A percentile compares a stretch with the other conserved stretches of the same genome.
Evolutionary conservation across 108 stramenopile species (phyloP).

Genomic region (Nitzschia sp.): DNA sequence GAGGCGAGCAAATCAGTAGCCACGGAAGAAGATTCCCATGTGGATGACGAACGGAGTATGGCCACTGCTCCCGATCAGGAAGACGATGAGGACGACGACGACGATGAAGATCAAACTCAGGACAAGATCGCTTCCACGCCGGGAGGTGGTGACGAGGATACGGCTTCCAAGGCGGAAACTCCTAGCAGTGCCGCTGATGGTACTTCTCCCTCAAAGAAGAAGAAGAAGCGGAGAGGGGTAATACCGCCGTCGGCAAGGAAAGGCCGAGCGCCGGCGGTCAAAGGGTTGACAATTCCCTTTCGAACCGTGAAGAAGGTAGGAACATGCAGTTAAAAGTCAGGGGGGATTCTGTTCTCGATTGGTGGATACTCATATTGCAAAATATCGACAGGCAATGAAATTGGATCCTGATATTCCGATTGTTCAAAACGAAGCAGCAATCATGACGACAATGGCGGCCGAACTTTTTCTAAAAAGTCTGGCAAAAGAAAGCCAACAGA

Average conservation of each 20-base stretch:
- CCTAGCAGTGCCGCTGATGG: neutral
- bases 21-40: conserved; percentile 18
- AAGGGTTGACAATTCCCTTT: conserved; percentile 79
- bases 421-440: conserved; percentile 88
- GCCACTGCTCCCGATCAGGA: conserved; percentile 16
- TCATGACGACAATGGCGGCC: conserved; percentile 72
- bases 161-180: conserved; percentile 10
- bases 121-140: conserved; percentile 18
- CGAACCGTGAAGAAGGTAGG: conserved; percentile 73
- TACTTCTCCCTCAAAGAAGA: neutral
- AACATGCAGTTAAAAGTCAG: neutral
- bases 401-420: conserved; percentile 78
- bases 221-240: conserved; percentile 19
- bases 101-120: conserved; percentile 25
- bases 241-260: conserved; percentile 33
- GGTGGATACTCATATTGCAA: neutral
- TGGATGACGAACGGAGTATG: conserved; percentile 20
- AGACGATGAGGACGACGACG: conserved; percentile 37
- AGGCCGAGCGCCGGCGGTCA: conserved; percentile 63
- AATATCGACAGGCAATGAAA: conserved; percentile 72
- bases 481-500: conserved; percentile 66
- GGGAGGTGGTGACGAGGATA: conserved; percentile 12
- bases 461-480: conserved; percentile 78
- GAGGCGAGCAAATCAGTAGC: neutral
- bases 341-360: neutral